Evolutionary conservation across 768 basidiomycete genomes (phyloP).

Genomic region (Panellus pusillus): DNA sequence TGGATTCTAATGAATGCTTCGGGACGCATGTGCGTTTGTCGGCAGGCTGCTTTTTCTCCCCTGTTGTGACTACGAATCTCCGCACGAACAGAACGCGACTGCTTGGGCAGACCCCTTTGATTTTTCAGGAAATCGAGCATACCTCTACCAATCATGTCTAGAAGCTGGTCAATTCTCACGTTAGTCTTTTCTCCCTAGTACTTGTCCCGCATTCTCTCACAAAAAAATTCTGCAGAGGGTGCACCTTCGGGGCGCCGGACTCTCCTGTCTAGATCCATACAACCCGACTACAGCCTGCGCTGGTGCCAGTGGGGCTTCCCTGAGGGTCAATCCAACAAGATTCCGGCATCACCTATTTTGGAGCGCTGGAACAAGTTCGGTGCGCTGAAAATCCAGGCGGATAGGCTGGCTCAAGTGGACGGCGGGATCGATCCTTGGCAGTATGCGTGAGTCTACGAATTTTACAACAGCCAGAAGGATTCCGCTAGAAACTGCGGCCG

Average conservation of each 20-base stretch:
- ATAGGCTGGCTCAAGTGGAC: constrained; percentile 15
- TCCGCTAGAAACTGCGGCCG: background rate
- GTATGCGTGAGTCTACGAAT: constrained; percentile 6
- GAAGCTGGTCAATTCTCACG: constrained; percentile 10
- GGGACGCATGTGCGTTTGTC: constrained; percentile 11
- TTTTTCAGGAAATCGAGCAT: constrained; percentile 11
- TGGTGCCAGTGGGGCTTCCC: constrained; percentile 9
- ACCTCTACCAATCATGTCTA: constrained; percentile 14
- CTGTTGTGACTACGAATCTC: background rate
- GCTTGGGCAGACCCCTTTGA: constrained; percentile 8
- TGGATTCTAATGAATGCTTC: constrained; percentile 16
- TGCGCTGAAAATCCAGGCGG: constrained; percentile 6
- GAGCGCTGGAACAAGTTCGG: constrained; percentile 19
- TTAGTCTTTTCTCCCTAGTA: background rate
- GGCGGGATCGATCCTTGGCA: constrained; percentile 17
- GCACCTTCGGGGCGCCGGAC: constrained; percentile 10
- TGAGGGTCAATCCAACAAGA: constrained; percentile 3
- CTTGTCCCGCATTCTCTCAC: background rate
- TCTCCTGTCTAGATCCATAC: constrained; percentile 9
- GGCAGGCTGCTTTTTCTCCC: background rate
- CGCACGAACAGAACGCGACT: constrained; percentile 5
- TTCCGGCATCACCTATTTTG: constrained; percentile 9
- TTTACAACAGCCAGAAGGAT: background rate
- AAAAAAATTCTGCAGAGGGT: background rate
- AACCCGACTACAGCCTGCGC: constrained; percentile 4